These are phyloP conservation scores for Phyllosticta ampelicida DNA, from an alignment of 2,329 filamentous ascomycete species.

Conservation along the genomic window DNA sequence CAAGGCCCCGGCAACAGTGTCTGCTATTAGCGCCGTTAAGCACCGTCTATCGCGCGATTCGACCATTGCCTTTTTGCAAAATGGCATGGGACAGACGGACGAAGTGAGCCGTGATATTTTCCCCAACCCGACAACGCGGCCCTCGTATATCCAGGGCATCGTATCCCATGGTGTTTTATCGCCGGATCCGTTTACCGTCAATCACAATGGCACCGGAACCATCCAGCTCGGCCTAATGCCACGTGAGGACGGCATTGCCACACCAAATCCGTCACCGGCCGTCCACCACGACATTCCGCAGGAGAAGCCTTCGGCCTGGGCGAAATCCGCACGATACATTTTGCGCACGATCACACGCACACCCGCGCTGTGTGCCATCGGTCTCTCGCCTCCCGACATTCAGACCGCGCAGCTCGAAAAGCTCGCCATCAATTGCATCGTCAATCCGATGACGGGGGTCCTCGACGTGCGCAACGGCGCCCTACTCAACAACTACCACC, in stretches of 20 bases:
- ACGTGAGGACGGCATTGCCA: conserved; percentile 11
- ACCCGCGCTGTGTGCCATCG: conserved; percentile 50
- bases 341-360: conserved; percentile 53
- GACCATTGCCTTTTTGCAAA: conserved; percentile 66
- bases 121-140: conserved; percentile 50
- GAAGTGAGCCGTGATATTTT: conserved; percentile 63
- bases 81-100: conserved; percentile 77
- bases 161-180: conserved; percentile 47
- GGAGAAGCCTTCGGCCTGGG: conserved; percentile 19
- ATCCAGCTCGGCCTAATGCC: conserved; percentile 43
- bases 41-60: conserved; percentile 56
- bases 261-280: conserved; percentile 12
- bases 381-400: conserved; percentile 50
- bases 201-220: conserved; percentile 49
- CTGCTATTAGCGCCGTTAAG: conserved; percentile 54
- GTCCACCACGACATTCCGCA: conserved; percentile 15
- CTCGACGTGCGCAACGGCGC: conserved; percentile 66
- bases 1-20: conserved; percentile 60
- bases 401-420: conserved; percentile 67
- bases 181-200: conserved; percentile 39
- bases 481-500: conserved; percentile 55
- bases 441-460: conserved; percentile 72
- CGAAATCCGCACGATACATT: conserved; percentile 47
- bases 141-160: conserved; percentile 66
- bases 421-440: conserved; percentile 61